phyloP scores from a whole-genome alignment of 805 yeast genomes.

The Citeromyces matritensis region DNA sequence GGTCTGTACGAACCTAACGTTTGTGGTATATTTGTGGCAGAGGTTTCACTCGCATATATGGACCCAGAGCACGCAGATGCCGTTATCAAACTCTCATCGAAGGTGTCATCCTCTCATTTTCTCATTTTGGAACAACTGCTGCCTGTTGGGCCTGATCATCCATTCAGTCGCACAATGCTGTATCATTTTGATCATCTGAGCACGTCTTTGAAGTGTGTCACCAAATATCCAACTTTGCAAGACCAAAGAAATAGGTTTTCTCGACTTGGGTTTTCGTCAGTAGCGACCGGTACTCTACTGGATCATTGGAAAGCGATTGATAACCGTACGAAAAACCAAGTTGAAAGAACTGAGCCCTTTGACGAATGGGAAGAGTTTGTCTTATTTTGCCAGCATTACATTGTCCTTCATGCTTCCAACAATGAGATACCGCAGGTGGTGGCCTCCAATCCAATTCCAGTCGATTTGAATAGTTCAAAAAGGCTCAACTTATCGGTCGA shows the following conservation, averaged over 20 bases:
- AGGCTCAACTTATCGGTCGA: not conserved
- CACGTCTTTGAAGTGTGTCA: constrained; percentile 57
- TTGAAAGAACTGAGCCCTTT: constrained; percentile 46
- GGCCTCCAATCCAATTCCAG: not conserved
- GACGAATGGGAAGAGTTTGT: constrained; percentile 81
- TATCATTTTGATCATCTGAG: constrained; percentile 50
- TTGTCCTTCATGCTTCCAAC: constrained; percentile 50
- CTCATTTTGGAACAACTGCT: constrained; percentile 56
- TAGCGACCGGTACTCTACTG: constrained; percentile 37
- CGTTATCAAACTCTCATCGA: constrained; percentile 32
- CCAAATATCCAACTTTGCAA: constrained; percentile 31
- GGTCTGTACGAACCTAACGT: constrained; percentile 11
- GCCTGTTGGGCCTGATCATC: constrained; percentile 47
- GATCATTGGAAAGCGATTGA: constrained; percentile 41
- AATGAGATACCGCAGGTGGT: not conserved
- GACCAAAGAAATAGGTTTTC: constrained; percentile 37
- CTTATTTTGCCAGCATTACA: constrained; percentile 62
- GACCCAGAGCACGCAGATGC: constrained; percentile 47
- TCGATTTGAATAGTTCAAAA: constrained; percentile 2
- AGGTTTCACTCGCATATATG: constrained; percentile 77
- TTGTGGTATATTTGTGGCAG: constrained; percentile 55
- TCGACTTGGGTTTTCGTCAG: constrained; percentile 25
- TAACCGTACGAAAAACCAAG: constrained; percentile 17
- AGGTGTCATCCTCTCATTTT: constrained; percentile 37
- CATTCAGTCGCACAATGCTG: constrained; percentile 65